These are phyloP conservation scores for Middelhovenomyces tepae DNA, from an alignment of 805 yeast genomes.

Conservation along the genomic window DNA sequence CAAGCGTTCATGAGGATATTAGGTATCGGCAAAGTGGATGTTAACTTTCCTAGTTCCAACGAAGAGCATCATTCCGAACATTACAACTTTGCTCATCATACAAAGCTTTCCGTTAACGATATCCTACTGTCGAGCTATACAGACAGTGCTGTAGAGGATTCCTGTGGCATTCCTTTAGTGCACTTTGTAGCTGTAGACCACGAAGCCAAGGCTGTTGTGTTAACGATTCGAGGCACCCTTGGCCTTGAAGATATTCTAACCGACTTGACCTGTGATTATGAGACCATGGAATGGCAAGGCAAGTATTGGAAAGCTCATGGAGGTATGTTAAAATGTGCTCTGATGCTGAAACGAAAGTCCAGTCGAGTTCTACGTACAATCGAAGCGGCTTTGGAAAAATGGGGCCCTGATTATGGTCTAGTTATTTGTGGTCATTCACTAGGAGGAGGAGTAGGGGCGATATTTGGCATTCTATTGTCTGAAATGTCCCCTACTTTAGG, in stretches of 20 bases:
- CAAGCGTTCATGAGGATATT: constrained; percentile 26
- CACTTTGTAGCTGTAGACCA: constrained; percentile 27
- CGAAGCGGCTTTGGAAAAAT: constrained; percentile 18
- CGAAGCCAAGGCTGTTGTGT: constrained; percentile 23
- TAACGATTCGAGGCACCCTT: constrained; percentile 27
- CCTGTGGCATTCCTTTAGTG: constrained; percentile 25
- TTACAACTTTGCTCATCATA: constrained; percentile 26
- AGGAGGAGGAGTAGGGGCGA: constrained; percentile 29
- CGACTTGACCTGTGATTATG: constrained; percentile 26
- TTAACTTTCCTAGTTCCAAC: constrained; percentile 16
- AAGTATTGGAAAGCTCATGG: constrained; percentile 22
- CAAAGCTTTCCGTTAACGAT: constrained; percentile 22
- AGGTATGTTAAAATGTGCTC: constrained; percentile 27
- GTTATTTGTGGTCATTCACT: constrained; percentile 29
- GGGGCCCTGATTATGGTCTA: constrained; percentile 25
- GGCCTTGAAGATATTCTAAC: constrained; percentile 28
- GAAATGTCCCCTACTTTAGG: constrained; percentile 13
- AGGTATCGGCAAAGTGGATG: constrained; percentile 21
- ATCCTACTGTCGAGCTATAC: constrained; percentile 25
- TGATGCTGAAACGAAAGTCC: constrained; percentile 14
- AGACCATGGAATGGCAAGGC: constrained; percentile 24
- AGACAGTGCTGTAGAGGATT: constrained; percentile 17
- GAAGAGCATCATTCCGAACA: constrained; percentile 25
- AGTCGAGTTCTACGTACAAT: constrained; percentile 23
- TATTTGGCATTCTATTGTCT: constrained; percentile 22